Evolutionary conservation across 345 rosid genomes (phyloP), one percentile per base, ranked within the genome.

Genomic region (Salix exigua): DNA sequence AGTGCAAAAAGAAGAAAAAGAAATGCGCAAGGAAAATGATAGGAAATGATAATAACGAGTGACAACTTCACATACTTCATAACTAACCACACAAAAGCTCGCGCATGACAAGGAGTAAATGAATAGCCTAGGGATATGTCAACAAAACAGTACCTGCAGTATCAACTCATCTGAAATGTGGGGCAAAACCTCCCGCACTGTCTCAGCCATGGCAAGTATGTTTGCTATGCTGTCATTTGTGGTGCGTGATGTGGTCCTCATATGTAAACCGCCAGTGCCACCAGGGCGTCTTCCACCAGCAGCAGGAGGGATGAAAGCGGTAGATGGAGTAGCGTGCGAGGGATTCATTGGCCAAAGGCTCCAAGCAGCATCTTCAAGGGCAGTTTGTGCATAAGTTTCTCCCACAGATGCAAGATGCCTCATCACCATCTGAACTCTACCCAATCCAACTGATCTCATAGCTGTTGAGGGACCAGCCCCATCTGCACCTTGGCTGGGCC

Each of bases 401-500:
- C 99, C 99, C 63, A 95, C 91, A 73, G 96, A 91, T 77, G 99
- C 97, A 79, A 96, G 94, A 84, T 96, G 98, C 83, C 99, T 93
- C 99, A 96, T 92, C 98, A 96, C 89, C 98, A 92, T 88, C 89
- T 96, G 97, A 80, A 96, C 98, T 78, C 98, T 85, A 42, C 92
- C 92, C 75, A 93, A 72, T 62, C 98, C 97, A 82, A 81, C 97
- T 7, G 99, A 82, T 87, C 97, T 83, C 70, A 80, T 81, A 33
- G 87, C 85, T n/a, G 89, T 91, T 51, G 99, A 96, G 73, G 99
- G 94, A 77, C 99, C 97, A 64, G 97, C 97, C 37, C 90, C 94
- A 85, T 96, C 98, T 46, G 83, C 81, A 83, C 90, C 88, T 77
- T 90, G 97, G 83, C 80, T 81, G 66, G 93, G 91, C 96, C 91